phyloP scores from a whole-genome alignment of 164 flowering plant species.

The Aristolochia contorta region DNA sequence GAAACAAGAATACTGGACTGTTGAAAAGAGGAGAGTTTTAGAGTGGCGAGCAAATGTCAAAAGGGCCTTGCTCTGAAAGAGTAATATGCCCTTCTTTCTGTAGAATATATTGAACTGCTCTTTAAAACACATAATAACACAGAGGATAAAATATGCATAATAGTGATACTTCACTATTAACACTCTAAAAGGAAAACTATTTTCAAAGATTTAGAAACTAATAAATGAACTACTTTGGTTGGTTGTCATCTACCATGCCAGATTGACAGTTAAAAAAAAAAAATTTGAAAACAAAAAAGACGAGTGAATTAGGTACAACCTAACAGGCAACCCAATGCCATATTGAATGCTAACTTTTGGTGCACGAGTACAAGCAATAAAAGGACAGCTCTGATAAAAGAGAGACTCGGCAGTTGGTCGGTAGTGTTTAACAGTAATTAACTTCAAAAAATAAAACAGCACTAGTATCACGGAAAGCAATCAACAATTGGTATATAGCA shows the following conservation, averaged over 20 bases:
- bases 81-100: slow-evolving; percentile 78
- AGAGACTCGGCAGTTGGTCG: too few species aligned
- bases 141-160: not conserved
- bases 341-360: not conserved
- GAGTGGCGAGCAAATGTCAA: too few species aligned
- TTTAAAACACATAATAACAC: not conserved
- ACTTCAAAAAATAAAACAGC: too few species aligned
- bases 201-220: not conserved
- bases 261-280: not conserved
- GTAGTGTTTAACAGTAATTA: too few species aligned
- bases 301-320: not conserved
- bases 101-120: not conserved
- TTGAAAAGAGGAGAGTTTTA: too few species aligned
- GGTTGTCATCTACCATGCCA: too few species aligned
- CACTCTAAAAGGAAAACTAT: not conserved
- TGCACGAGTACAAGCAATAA: not conserved
- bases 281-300: not conserved
- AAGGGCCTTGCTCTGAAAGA: slow-evolving; percentile 88
- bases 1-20: too few species aligned
- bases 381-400: not conserved
- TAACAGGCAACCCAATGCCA: not conserved
- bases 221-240: not conserved
- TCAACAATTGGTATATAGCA: too few species aligned
- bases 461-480: too few species aligned
- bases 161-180: not conserved